A percentile compares a stretch with the other conserved stretches of the same genome.
These are phyloP conservation scores for Diaporthe longicolla DNA, from an alignment of 2,329 filamentous ascomycete genomes.

Conservation along the genomic window DNA sequence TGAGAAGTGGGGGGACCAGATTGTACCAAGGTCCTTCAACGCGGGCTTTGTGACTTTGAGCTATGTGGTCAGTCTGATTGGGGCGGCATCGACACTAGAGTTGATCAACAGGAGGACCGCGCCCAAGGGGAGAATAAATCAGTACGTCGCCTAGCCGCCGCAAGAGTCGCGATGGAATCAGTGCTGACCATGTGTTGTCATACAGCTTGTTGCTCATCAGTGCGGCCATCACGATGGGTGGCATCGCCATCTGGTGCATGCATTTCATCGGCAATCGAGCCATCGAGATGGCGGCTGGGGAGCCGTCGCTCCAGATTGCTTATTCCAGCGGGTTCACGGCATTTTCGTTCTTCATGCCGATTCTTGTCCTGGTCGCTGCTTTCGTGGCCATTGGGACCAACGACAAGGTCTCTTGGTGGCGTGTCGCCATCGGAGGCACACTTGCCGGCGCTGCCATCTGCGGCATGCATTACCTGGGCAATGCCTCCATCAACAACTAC, in stretches of 20 bases:
- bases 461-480: slow-evolving; percentile 91
- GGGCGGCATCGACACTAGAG: slow-evolving; percentile 84
- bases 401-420: slow-evolving; percentile 69
- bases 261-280: slow-evolving; percentile 89
- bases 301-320: slow-evolving; percentile 75
- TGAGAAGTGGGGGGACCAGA: slow-evolving; percentile 57
- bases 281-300: slow-evolving; percentile 77
- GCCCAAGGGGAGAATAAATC: slow-evolving; percentile 76
- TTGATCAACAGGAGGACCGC: slow-evolving; percentile 83
- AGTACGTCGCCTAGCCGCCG: slow-evolving; percentile 59
- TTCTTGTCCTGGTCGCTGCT: slow-evolving; percentile 79
- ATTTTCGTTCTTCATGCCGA: slow-evolving; percentile 84
- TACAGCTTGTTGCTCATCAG: slow-evolving; percentile 72
- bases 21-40: slow-evolving; percentile 65
- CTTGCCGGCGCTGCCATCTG: slow-evolving; percentile 83
- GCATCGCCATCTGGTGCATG: slow-evolving; percentile 82
- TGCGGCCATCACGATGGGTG: slow-evolving; percentile 79
- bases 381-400: slow-evolving; percentile 77
- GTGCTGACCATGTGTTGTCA: slow-evolving; percentile 2
- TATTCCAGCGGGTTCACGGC: slow-evolving; percentile 81
- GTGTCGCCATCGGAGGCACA: slow-evolving; percentile 73
- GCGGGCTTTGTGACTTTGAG: slow-evolving; percentile 79
- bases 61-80: slow-evolving; percentile 81
- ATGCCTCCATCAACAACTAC: slow-evolving; percentile 86
- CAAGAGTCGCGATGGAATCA: background rate